phyloP scores from a whole-genome alignment of 2,329 filamentous ascomycete genomes.

The Pseudogymnoascus sp. region DNA sequence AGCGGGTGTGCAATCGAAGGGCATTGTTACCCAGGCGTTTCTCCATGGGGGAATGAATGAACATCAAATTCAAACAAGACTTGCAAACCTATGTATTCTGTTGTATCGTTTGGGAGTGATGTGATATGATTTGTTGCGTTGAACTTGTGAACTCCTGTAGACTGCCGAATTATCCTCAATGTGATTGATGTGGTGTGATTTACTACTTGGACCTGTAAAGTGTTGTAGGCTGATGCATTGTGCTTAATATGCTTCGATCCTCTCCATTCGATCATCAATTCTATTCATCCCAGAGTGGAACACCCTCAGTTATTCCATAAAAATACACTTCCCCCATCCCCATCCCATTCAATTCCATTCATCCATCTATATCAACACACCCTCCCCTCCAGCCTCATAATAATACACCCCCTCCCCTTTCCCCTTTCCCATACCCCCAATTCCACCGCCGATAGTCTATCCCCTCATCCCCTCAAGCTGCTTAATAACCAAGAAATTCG shows the following conservation, averaged over 20 bases:
- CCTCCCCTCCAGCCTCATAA: neutral
- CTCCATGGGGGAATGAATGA: constrained; percentile 4
- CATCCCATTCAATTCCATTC: no score
- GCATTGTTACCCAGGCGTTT: constrained; percentile 9
- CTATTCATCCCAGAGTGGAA: neutral
- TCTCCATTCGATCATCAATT: neutral
- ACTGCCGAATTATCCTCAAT: neutral
- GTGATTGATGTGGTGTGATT: neutral
- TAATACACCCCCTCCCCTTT: neutral
- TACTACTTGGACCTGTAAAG: neutral
- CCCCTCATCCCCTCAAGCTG: constrained; percentile 64
- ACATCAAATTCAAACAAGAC: constrained; percentile 7
- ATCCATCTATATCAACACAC: neutral
- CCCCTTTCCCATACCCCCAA: neutral
- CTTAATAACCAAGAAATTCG: constrained; percentile 76
- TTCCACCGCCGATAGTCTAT: neutral
- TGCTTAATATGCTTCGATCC: neutral
- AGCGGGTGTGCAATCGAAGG: constrained; percentile 4
- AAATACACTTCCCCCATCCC: constrained; percentile 5
- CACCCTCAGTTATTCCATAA: neutral
- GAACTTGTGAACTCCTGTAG: neutral
- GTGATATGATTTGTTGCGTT: neutral
- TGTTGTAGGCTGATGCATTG: neutral
- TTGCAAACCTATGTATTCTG: constrained; percentile 2
- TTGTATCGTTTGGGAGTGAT: neutral